phyloP scores from a whole-genome alignment of 176 grass and related monocot species.

The Neostapfia colusana region DNA sequence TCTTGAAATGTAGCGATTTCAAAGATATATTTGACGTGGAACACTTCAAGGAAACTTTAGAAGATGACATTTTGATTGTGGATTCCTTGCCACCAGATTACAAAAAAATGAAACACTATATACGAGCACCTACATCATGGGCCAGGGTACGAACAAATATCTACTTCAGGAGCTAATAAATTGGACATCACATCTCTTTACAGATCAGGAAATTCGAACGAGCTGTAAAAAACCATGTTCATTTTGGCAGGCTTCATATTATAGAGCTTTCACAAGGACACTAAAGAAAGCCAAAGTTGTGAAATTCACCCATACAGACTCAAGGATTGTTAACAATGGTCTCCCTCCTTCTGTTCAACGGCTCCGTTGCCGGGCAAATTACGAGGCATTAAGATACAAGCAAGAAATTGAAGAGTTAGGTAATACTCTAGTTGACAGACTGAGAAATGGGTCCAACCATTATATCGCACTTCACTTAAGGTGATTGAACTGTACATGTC shows the following conservation, averaged over 20 bases:
- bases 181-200: constrained; percentile 7
- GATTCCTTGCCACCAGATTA: constrained; percentile 67
- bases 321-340: constrained; percentile 83
- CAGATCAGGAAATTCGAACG: constrained; percentile 1
- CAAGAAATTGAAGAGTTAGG: constrained; percentile 70
- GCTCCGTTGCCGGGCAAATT: constrained; percentile 86
- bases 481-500: constrained; percentile 40
- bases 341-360: constrained; percentile 79
- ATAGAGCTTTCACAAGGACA: constrained; percentile 57
- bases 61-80: constrained; percentile 66
- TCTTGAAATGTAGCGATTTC: constrained; percentile 64
- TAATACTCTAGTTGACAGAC: constrained; percentile 68
- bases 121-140: constrained; percentile 77
- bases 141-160: constrained; percentile 60
- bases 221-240: background rate
- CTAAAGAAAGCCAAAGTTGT: constrained; percentile 82
- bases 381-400: constrained; percentile 71
- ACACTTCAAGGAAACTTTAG: constrained; percentile 72
- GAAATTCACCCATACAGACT: constrained; percentile 85
- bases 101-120: constrained; percentile 51
- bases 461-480: constrained; percentile 98
- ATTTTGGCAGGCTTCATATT: constrained; percentile 82
- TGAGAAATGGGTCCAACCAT: constrained; percentile 76
- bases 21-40: constrained; percentile 90
- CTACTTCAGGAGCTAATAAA: constrained; percentile 25